A percentile compares a stretch with the other conserved stretches of the same genome.
These are phyloP conservation scores for Trypanosoma congolense DNA, from an alignment of 208 protist species.

Conservation along the genomic window DNA sequence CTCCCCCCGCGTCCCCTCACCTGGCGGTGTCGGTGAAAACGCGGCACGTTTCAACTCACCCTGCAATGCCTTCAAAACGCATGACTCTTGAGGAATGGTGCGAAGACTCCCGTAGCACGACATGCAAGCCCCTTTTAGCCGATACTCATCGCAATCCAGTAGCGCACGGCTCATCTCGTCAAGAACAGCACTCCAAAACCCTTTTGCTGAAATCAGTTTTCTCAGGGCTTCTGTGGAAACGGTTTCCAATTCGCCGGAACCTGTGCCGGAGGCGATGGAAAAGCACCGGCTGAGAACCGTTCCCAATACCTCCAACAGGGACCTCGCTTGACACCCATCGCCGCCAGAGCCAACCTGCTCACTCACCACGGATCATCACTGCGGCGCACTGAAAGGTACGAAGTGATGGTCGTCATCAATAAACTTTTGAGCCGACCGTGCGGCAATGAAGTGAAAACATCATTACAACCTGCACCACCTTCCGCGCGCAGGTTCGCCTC, in stretches of 20 bases:
- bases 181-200: conserved; percentile 1
- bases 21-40: not conserved
- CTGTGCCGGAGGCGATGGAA: too few species aligned
- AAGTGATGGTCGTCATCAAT: not conserved
- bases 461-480: not conserved
- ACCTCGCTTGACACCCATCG: not conserved
- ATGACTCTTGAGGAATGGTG: too few species aligned
- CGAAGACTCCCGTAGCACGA: too few species aligned
- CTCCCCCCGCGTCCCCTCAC: not conserved
- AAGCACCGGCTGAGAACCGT: not conserved
- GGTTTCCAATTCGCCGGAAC: too few species aligned
- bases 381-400: too few species aligned
- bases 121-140: too few species aligned
- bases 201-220: not conserved
- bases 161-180: not conserved
- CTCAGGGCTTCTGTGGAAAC: not conserved
- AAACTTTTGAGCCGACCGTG: conserved; percentile 4
- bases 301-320: conserved; percentile 3
- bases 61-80: not conserved
- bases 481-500: not conserved
- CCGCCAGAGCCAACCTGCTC: not conserved
- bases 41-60: not conserved
- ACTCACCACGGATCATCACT: not conserved
- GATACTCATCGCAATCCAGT: too few species aligned
- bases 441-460: conserved; percentile 4